These are phyloP conservation scores for Allomyces javanicus DNA, from an alignment of 192 early-diverging fungal species.

Conservation along the genomic window DNA sequence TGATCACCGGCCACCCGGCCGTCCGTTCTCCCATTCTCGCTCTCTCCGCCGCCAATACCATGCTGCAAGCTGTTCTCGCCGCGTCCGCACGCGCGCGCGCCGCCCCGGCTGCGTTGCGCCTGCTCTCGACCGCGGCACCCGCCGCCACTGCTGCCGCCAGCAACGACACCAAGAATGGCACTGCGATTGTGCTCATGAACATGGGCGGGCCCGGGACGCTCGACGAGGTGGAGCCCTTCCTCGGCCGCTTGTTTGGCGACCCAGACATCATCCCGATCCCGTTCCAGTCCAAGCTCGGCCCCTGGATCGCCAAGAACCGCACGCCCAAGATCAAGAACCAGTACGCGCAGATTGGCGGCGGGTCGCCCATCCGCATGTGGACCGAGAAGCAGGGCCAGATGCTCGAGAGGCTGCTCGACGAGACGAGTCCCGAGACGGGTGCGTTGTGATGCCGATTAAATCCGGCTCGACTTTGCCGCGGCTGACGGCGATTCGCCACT, in stretches of 20 bases:
- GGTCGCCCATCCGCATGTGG: constrained; percentile 82
- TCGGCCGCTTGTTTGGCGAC: constrained; percentile 70
- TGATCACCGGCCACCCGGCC: too few species aligned
- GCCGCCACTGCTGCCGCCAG: too few species aligned
- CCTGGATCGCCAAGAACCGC: constrained; percentile 59
- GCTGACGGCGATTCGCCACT: not conserved
- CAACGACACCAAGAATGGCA: constrained; percentile 8
- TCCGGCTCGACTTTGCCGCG: too few species aligned
- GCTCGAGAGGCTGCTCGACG: constrained; percentile 56
- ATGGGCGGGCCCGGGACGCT: constrained; percentile 73
- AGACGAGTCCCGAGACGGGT: constrained; percentile 41
- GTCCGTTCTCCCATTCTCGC: too few species aligned
- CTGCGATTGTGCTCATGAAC: constrained; percentile 79
- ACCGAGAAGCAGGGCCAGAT: constrained; percentile 62
- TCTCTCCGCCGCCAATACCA: too few species aligned
- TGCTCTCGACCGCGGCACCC: too few species aligned
- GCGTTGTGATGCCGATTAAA: constrained; percentile 17
- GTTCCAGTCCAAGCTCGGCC: constrained; percentile 46
- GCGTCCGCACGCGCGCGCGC: too few species aligned
- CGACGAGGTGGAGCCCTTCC: constrained; percentile 58
- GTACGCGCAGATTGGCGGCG: constrained; percentile 83
- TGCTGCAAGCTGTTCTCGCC: too few species aligned
- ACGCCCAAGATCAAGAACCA: constrained; percentile 72
- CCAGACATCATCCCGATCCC: constrained; percentile 82
- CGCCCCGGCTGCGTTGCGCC: too few species aligned